Percentiles rank a stretch among this genome's conserved stretches.
These are phyloP conservation scores for Pisolithus marmoratus DNA, from an alignment of 768 basidiomycete species.

Conservation along the genomic window DNA sequence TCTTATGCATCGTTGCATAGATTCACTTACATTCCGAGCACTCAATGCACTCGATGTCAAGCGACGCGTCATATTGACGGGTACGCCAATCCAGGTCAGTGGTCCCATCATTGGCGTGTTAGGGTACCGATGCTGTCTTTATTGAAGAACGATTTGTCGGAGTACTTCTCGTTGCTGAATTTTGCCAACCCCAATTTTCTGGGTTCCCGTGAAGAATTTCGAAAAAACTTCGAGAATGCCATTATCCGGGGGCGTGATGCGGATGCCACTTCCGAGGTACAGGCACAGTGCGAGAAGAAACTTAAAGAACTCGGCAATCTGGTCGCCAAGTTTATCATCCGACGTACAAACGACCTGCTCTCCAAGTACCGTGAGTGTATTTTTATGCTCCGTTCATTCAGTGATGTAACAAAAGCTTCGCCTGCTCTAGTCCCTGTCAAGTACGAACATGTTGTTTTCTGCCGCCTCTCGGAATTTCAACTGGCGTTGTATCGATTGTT, in stretches of 20 bases:
- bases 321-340: conserved; percentile 91
- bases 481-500: conserved; percentile 82
- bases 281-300: conserved; percentile 82
- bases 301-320: conserved; percentile 84
- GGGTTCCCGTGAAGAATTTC: conserved; percentile 83
- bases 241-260: conserved; percentile 91
- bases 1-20: conserved; percentile 33
- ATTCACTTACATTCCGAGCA: conserved; percentile 83
- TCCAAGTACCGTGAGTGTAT: conserved; percentile 82
- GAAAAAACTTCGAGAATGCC: conserved; percentile 90
- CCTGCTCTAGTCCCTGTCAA: conserved; percentile 82
- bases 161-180: conserved; percentile 90
- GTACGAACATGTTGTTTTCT: conserved; percentile 97
- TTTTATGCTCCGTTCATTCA: not conserved
- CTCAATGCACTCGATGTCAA: conserved; percentile 79
- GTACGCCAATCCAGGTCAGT: conserved; percentile 83
- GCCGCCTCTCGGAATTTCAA: conserved; percentile 78
- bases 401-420: conserved; percentile 7
- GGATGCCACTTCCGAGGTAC: conserved; percentile 71
- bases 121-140: conserved; percentile 1
- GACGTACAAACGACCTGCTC: conserved; percentile 87
- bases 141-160: conserved; percentile 80
- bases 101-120: not conserved
- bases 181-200: conserved; percentile 91
- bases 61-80: conserved; percentile 89